phyloP scores from a whole-genome alignment of 148 eudicot genomes.

The Cornus florida region DNA sequence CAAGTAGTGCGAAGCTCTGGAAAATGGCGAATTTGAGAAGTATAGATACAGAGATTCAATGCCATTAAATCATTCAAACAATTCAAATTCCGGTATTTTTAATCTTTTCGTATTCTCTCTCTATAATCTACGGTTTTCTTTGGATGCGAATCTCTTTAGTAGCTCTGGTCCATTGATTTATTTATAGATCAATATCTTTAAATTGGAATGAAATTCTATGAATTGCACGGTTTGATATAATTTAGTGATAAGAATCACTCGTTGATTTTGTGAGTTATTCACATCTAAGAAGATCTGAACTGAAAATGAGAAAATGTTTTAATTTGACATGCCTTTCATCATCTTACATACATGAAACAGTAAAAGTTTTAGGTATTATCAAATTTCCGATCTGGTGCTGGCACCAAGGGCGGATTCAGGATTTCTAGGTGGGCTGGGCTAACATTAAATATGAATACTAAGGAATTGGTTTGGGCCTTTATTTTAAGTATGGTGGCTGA shows the following conservation, averaged over 20 bases:
- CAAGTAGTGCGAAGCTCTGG: not conserved
- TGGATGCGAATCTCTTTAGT: too few species aligned
- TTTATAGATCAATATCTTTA: too few species aligned
- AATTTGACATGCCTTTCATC: not conserved
- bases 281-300: not conserved
- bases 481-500: too few species aligned
- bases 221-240: not conserved
- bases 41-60: not conserved
- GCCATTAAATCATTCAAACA: not conserved
- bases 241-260: not conserved
- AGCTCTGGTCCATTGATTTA: too few species aligned
- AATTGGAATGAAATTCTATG: not conserved
- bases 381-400: too few species aligned
- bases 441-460: too few species aligned
- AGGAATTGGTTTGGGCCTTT: too few species aligned
- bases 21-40: constrained; percentile 11
- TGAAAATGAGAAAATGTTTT: not conserved
- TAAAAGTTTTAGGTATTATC: not conserved
- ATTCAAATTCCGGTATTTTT: not conserved
- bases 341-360: not conserved
- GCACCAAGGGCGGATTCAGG: too few species aligned
- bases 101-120: too few species aligned
- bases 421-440: too few species aligned
- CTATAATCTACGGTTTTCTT: too few species aligned
- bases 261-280: not conserved